Conservation (phyloP, 225 moss, liverwort and hornwort species). For the Pleurozium schreberi region DNA sequence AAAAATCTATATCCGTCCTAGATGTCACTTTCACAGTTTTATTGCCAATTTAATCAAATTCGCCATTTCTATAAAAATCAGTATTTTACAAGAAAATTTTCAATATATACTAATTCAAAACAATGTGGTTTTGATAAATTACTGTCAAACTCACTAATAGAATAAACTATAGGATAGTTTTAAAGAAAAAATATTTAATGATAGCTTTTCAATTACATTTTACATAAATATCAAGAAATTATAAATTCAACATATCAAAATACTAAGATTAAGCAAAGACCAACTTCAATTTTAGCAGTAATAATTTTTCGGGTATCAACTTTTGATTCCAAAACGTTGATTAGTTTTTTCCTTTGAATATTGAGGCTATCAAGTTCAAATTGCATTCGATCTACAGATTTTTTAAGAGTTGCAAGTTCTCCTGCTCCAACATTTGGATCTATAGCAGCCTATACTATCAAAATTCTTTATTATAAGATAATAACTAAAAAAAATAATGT, state of each 20-base stretch:
- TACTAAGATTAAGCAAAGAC: neutral
- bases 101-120: neutral
- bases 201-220: fast-evolving
- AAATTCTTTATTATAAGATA: fast-evolving
- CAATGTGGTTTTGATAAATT: neutral
- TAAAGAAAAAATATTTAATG: neutral
- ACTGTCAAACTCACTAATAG: neutral
- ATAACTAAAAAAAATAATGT: too few species aligned
- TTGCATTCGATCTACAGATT: slow-evolving; percentile 48
- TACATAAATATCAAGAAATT: neutral
- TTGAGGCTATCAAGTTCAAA: slow-evolving; percentile 37
- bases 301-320: slow-evolving; percentile 62
- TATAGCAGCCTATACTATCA: slow-evolving; percentile 28
- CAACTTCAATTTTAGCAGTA: slow-evolving; percentile 59
- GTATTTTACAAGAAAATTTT: neutral
- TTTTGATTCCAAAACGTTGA: slow-evolving; percentile 36
- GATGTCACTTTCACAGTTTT: too few species aligned
- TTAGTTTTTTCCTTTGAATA: slow-evolving; percentile 40
- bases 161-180: neutral
- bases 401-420: slow-evolving; percentile 35
- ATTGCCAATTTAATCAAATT: too few species aligned
- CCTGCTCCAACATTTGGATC: slow-evolving; percentile 58
- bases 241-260: too few species aligned
- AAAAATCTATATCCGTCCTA: too few species aligned
- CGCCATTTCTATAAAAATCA: neutral